Conservation (phyloP, 2,329 filamentous ascomycete genomes). For the Penicillium sp. region DNA sequence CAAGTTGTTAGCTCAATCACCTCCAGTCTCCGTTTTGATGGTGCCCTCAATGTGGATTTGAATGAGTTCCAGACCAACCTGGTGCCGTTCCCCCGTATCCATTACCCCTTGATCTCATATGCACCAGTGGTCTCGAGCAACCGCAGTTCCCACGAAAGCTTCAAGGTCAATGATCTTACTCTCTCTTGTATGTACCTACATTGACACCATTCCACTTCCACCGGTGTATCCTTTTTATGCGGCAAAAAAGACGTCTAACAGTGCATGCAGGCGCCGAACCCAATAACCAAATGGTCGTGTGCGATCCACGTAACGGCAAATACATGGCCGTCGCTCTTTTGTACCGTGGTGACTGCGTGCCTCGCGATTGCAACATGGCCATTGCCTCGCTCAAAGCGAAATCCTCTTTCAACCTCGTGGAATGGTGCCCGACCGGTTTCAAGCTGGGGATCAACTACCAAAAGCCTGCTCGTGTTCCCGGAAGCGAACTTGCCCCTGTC, state of each 20-base stretch:
- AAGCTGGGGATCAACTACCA: constrained; percentile 73
- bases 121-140: constrained; percentile 68
- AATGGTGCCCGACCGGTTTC: constrained; percentile 73
- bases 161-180: constrained; percentile 78
- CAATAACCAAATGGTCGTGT: constrained; percentile 73
- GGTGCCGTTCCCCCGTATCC: constrained; percentile 70
- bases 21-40: constrained; percentile 68
- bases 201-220: background rate
- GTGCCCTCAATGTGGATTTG: constrained; percentile 69
- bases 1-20: constrained; percentile 72
- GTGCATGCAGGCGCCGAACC: constrained; percentile 62
- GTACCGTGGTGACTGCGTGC: constrained; percentile 70
- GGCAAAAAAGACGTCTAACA: constrained; percentile 15
- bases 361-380: constrained; percentile 64
- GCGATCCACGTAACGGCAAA: constrained; percentile 69
- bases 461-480: constrained; percentile 59
- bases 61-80: constrained; percentile 74
- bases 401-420: constrained; percentile 67
- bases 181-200: constrained; percentile 60
- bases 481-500: constrained; percentile 58
- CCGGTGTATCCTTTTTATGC: too few relatives aligned
- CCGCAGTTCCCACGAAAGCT: constrained; percentile 85
- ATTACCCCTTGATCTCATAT: constrained; percentile 70
- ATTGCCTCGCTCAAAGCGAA: constrained; percentile 68
- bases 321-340: constrained; percentile 72